phyloP scores from a whole-genome alignment of 257 asterid species.

The Primulina eburnea region DNA sequence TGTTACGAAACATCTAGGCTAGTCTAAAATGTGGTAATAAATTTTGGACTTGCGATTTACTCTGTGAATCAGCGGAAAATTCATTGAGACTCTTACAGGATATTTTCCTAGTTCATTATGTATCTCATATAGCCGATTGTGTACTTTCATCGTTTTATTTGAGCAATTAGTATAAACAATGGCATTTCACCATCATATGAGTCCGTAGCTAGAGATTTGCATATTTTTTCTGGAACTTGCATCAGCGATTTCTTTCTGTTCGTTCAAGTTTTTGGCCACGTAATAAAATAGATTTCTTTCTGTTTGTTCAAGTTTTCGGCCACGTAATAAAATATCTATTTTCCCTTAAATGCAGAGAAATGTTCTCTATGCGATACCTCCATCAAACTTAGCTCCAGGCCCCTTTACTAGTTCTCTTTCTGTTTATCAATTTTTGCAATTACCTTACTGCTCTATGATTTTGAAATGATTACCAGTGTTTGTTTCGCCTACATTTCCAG shows the following conservation, averaged over 20 bases:
- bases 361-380: neutral
- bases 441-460: neutral
- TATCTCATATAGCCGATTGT: neutral
- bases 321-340: neutral
- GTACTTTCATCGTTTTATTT: too few species aligned
- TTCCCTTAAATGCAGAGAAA: neutral
- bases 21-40: neutral
- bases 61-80: neutral
- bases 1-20: neutral
- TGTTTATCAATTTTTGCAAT: neutral
- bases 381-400: neutral
- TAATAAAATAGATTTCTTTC: neutral
- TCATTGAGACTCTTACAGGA: neutral
- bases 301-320: neutral
- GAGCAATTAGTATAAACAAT: neutral
- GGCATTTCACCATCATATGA: neutral
- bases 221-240: neutral
- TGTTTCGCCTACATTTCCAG: neutral
- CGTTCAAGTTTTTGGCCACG: neutral
- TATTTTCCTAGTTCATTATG: neutral
- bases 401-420: neutral
- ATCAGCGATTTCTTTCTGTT: neutral
- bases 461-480: neutral
- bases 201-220: neutral
- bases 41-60: neutral